phyloP scores from a whole-genome alignment of 2,329 filamentous ascomycete species.

The Thyridium curvatum region DNA sequence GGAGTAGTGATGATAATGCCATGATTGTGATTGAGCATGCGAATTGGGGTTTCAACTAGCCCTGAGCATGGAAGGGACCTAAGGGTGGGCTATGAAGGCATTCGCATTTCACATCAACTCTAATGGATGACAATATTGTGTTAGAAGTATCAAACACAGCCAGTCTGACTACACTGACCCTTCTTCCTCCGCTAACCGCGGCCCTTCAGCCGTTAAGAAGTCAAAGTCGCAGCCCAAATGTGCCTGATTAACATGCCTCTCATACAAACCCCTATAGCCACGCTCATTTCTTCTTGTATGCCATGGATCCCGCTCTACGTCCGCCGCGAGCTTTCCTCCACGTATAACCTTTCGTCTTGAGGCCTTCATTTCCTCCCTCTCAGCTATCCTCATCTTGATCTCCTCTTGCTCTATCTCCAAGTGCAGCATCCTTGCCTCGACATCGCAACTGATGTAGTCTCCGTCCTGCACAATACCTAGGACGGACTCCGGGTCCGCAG shows the following conservation, averaged over 20 bases:
- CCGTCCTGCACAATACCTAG: constrained; percentile 72
- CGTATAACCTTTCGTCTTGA: not conserved
- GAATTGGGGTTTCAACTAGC: no score
- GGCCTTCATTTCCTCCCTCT: constrained; percentile 19
- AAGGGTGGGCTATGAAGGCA: no score
- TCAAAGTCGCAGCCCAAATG: constrained; percentile 55
- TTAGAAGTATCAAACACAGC: no score
- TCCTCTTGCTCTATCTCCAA: constrained; percentile 64
- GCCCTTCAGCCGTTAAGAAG: constrained; percentile 45
- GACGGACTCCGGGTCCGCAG: constrained; percentile 67
- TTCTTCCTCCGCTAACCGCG: no score
- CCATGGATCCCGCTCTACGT: not conserved
- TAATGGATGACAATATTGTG: no score
- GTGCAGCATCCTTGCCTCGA: constrained; percentile 54
- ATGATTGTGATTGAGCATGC: no score
- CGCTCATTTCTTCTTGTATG: constrained; percentile 24
- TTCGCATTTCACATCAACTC: no score
- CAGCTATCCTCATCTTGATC: constrained; percentile 51
- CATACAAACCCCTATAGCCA: constrained; percentile 55
- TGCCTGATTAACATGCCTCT: constrained; percentile 53
- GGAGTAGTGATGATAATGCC: no score
- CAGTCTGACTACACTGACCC: no score
- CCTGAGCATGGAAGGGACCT: no score
- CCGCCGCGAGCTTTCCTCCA: constrained; percentile 12
- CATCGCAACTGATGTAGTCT: constrained; percentile 74